These are phyloP conservation scores for Candida awuae DNA, from an alignment of 805 yeast genomes.

Conservation along the genomic window DNA sequence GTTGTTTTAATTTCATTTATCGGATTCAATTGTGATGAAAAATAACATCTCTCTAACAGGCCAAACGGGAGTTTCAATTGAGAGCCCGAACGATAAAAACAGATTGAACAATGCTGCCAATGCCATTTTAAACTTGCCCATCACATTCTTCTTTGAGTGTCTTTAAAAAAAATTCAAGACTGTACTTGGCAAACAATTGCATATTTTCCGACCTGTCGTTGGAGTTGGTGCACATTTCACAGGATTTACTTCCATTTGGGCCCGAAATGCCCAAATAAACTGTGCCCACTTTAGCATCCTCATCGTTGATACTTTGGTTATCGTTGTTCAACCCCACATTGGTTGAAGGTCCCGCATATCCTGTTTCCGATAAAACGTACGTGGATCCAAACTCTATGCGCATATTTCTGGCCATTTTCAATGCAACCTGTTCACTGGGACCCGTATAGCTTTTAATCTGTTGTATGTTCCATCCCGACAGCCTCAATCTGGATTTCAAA, in stretches of 20 bases:
- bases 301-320: slow-evolving; percentile 23
- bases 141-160: slow-evolving; percentile 4
- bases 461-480: slow-evolving; percentile 69
- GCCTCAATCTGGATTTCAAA: slow-evolving; percentile 60
- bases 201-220: slow-evolving; percentile 57
- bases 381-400: slow-evolving; percentile 77
- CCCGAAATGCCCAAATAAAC: slow-evolving; percentile 68
- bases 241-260: slow-evolving; percentile 48
- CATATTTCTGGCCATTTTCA: slow-evolving; percentile 69
- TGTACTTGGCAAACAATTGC: slow-evolving; percentile 65
- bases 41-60: too few species aligned
- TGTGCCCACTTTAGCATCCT: slow-evolving; percentile 44
- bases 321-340: slow-evolving; percentile 33
- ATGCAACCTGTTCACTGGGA: slow-evolving; percentile 68
- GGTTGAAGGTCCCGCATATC: slow-evolving; percentile 73
- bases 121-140: too few species aligned
- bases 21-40: too few species aligned
- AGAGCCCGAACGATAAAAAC: too few species aligned
- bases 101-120: too few species aligned
- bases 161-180: slow-evolving; percentile 24
- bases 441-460: slow-evolving; percentile 73
- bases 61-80: too few species aligned
- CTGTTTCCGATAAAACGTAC: slow-evolving; percentile 76
- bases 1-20: too few species aligned
- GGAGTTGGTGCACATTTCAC: slow-evolving; percentile 36